Evolutionary conservation across 768 basidiomycete species (phyloP).

Genomic region (Auricularia auricula-judae): DNA sequence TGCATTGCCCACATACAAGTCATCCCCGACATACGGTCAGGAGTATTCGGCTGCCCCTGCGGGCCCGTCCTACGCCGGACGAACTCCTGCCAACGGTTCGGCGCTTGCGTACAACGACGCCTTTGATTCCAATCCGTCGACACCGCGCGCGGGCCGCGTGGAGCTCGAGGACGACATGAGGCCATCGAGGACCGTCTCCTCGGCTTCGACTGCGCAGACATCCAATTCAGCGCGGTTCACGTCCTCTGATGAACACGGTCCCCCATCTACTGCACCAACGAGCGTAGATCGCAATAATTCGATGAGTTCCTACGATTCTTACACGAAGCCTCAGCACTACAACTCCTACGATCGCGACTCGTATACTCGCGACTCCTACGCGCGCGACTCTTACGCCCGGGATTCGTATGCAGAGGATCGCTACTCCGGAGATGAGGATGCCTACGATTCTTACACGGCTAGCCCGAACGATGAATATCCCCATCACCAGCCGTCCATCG

Average conservation of each 20-base stretch:
- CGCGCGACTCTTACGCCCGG: no score
- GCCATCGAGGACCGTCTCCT: neutral
- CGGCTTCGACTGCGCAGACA: neutral
- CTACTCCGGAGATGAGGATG: neutral
- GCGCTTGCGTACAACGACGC: neutral
- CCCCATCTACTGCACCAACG: neutral
- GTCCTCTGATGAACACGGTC: neutral
- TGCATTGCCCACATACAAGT: neutral
- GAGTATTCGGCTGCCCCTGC: neutral
- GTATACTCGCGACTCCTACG: neutral
- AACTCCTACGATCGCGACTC: neutral
- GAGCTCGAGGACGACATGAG: neutral
- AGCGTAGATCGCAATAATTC: neutral
- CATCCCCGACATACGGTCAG: neutral
- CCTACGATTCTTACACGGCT: neutral
- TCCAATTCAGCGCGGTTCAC: neutral
- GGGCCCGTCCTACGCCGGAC: neutral
- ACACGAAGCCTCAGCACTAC: neutral
- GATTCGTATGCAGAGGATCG: neutral
- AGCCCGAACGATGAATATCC: neutral
- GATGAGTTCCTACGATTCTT: neutral
- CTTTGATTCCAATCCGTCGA: neutral
- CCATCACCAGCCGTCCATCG: neutral
- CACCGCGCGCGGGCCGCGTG: neutral
- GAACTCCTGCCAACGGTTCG: neutral